phyloP scores from a whole-genome alignment of 2,329 filamentous ascomycete genomes.

The Aspergillus proliferans region DNA sequence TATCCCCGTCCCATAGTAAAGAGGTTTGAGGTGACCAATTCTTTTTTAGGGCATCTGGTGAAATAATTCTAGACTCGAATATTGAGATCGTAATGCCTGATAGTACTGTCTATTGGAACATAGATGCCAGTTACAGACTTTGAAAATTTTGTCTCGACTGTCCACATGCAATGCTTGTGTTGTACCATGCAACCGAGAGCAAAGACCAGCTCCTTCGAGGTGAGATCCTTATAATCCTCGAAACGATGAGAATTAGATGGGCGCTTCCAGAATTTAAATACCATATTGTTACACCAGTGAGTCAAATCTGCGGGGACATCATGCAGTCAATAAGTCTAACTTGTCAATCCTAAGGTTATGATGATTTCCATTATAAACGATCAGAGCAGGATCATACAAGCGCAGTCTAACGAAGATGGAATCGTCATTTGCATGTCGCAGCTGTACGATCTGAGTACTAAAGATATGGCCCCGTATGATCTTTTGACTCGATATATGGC shows the following conservation, averaged over 20 bases:
- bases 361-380: background rate
- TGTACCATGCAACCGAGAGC: background rate
- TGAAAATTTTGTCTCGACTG: background rate
- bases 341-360: background rate
- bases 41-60: background rate
- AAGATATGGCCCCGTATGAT: background rate
- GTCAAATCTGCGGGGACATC: background rate
- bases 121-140: background rate
- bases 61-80: background rate
- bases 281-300: background rate
- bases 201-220: background rate
- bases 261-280: background rate
- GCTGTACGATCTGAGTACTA: background rate
- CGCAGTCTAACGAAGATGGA: background rate
- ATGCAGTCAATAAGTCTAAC: background rate
- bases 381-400: background rate
- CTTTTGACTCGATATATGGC: background rate
- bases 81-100: background rate
- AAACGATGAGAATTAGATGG: background rate
- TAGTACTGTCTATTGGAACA: background rate
- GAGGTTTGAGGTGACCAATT: background rate
- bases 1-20: too few relatives aligned
- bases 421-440: background rate
- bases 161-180: background rate
- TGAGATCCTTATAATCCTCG: background rate